phyloP scores from a whole-genome alignment of 2,329 filamentous ascomycete species.

The Monosporascus sp. region DNA sequence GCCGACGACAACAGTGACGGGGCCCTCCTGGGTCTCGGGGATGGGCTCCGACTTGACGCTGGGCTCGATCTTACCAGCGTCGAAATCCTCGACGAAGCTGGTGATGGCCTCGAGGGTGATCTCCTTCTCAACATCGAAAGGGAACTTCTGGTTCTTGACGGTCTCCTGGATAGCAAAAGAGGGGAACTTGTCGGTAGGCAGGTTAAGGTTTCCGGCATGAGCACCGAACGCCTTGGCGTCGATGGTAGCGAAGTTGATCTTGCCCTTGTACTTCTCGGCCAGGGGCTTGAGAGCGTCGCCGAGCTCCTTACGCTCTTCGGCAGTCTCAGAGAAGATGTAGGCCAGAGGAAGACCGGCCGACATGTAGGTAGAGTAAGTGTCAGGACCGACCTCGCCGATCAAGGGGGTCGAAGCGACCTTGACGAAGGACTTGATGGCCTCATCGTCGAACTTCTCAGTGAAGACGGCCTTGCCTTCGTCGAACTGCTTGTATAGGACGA shows the following conservation, averaged over 20 bases:
- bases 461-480: constrained; percentile 92
- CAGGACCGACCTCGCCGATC: constrained; percentile 91
- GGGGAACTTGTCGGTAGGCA: constrained; percentile 91
- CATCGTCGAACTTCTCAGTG: constrained; percentile 73
- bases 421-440: constrained; percentile 75
- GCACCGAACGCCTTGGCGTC: constrained; percentile 92
- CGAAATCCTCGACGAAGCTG: constrained; percentile 80
- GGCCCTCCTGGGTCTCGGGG: constrained; percentile 86
- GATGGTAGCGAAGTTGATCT: constrained; percentile 96
- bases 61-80: constrained; percentile 81
- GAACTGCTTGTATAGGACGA: constrained; percentile 96
- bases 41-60: constrained; percentile 98
- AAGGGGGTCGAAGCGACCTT: constrained; percentile 82
- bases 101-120: constrained; percentile 67
- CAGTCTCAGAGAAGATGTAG: constrained; percentile 93
- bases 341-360: constrained; percentile 84
- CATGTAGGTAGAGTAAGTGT: constrained; percentile 97
- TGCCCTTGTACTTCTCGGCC: constrained; percentile 87
- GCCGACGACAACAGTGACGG: constrained; percentile 84
- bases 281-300: constrained; percentile 74
- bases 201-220: constrained; percentile 94
- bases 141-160: constrained; percentile 94
- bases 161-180: constrained; percentile 97
- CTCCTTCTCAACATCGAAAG: constrained; percentile 78
- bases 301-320: constrained; percentile 80